phyloP scores from a whole-genome alignment of 345 rosid genomes.

The Eucalyptus fibrosa region DNA sequence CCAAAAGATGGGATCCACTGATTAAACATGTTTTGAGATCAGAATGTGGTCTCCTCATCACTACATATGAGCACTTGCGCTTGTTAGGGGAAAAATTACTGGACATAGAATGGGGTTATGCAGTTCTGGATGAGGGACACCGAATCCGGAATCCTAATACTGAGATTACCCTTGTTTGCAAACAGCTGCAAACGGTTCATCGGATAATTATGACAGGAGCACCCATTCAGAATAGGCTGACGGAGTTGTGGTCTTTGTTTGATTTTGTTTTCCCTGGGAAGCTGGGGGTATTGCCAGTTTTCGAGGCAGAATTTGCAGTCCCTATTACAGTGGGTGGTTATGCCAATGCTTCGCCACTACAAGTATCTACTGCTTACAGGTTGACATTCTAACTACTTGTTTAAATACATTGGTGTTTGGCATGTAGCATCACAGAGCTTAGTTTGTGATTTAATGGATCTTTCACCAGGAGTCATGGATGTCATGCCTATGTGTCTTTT shows the following conservation, averaged over 20 bases:
- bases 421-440: not conserved
- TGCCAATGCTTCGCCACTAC: slow-evolving; percentile 95
- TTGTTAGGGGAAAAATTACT: slow-evolving; percentile 72
- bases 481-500: not conserved
- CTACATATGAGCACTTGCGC: slow-evolving; percentile 95
- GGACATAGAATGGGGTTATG: slow-evolving; percentile 92
- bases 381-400: not conserved
- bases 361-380: slow-evolving; percentile 98
- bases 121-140: slow-evolving; percentile 92
- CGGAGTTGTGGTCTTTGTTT: slow-evolving; percentile 92
- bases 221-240: slow-evolving; percentile 90
- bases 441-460: not conserved
- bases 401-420: not conserved
- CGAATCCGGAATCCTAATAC: slow-evolving; percentile 96
- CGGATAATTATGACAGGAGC: slow-evolving; percentile 96
- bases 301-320: slow-evolving; percentile 94
- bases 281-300: slow-evolving; percentile 89
- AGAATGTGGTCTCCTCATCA: slow-evolving; percentile 71
- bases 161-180: slow-evolving; percentile 81
- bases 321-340: slow-evolving; percentile 97
- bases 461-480: not conserved
- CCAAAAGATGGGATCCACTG: slow-evolving; percentile 77
- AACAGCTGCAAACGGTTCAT: slow-evolving; percentile 94
- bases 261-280: slow-evolving; percentile 99
- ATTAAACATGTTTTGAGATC: slow-evolving; percentile 71